These are phyloP conservation scores for Chlamydomonas eustigma DNA, from an alignment of 139 green algal species.

Conservation along the genomic window DNA sequence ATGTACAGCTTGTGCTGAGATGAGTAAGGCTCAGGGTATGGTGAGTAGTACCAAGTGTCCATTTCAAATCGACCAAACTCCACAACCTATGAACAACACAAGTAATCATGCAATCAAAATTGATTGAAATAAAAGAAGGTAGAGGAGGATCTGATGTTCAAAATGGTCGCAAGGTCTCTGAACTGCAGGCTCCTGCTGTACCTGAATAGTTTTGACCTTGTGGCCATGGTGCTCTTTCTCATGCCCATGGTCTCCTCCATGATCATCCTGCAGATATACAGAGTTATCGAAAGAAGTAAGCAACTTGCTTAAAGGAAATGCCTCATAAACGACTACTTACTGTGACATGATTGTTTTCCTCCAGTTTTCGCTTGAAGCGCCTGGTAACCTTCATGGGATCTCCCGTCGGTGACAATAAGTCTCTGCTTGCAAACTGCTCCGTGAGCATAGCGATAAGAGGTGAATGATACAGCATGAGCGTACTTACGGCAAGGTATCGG, in stretches of 20 bases:
- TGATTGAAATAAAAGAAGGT: too few relatives aligned
- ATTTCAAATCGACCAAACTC: slow-evolving; percentile 93
- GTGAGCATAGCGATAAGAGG: background rate
- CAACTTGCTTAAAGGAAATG: too few relatives aligned
- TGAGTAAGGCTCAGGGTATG: slow-evolving; percentile 92
- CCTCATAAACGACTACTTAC: too few relatives aligned
- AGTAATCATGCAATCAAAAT: too few relatives aligned
- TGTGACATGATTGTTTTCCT: slow-evolving; percentile 68
- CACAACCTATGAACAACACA: slow-evolving; percentile 63
- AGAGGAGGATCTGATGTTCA: too few relatives aligned
- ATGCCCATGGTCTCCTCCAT: slow-evolving; percentile 43
- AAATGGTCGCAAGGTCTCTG: too few relatives aligned
- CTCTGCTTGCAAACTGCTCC: slow-evolving; percentile 5
- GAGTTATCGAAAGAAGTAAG: too few relatives aligned
- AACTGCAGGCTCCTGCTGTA: too few relatives aligned
- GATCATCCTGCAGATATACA: slow-evolving; percentile 37
- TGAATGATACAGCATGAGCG: background rate
- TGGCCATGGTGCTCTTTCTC: slow-evolving; percentile 92
- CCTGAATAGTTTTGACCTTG: slow-evolving; percentile 95
- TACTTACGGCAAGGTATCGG: slow-evolving; percentile 23
- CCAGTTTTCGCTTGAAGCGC: slow-evolving; percentile 70
- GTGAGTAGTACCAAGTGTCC: slow-evolving; percentile 99
- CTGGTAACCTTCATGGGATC: slow-evolving; percentile 75
- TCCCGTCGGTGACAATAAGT: slow-evolving; percentile 30
- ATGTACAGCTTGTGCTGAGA: slow-evolving; percentile 86